Evolutionary conservation across 1,284 basidiomycete species (phyloP).

Genomic region (Marasmius oreades): DNA sequence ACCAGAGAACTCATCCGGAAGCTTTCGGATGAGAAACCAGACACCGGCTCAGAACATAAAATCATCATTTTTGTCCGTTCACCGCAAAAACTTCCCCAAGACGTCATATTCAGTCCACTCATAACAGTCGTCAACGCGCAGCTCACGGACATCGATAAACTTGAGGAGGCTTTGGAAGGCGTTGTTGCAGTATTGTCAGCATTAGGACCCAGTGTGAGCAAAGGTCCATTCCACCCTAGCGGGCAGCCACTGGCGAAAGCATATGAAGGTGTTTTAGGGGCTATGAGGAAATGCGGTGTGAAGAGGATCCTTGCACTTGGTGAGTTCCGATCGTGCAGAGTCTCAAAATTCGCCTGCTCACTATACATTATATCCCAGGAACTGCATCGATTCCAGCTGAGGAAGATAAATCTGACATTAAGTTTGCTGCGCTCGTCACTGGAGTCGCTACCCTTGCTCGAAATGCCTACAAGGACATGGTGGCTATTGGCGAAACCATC

Average conservation of each 20-base stretch:
- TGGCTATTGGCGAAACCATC: conserved; percentile 52
- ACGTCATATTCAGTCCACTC: conserved; percentile 39
- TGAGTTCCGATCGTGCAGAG: not conserved
- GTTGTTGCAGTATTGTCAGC: conserved; percentile 63
- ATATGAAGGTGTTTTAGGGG: conserved; percentile 48
- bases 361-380: not conserved
- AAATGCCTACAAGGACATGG: conserved; percentile 43
- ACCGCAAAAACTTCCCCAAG: conserved; percentile 55
- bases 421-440: conserved; percentile 41
- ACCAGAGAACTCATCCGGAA: conserved; percentile 35
- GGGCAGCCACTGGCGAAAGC: conserved; percentile 58
- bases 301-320: conserved; percentile 62
- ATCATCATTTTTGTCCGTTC: conserved; percentile 59
- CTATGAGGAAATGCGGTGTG: conserved; percentile 49
- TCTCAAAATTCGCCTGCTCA: not conserved
- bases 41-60: not conserved
- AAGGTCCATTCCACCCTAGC: conserved; percentile 34
- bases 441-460: conserved; percentile 33
- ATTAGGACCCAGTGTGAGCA: conserved; percentile 47
- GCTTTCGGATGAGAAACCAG: not conserved
- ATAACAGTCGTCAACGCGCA: conserved; percentile 52
- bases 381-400: conserved; percentile 62
- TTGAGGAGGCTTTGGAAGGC: conserved; percentile 49
- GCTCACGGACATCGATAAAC: conserved; percentile 44
- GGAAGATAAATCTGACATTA: conserved; percentile 50